Conservation (phyloP, 345 rosid genomes). For the Cardamine chenopodiifolia region DNA sequence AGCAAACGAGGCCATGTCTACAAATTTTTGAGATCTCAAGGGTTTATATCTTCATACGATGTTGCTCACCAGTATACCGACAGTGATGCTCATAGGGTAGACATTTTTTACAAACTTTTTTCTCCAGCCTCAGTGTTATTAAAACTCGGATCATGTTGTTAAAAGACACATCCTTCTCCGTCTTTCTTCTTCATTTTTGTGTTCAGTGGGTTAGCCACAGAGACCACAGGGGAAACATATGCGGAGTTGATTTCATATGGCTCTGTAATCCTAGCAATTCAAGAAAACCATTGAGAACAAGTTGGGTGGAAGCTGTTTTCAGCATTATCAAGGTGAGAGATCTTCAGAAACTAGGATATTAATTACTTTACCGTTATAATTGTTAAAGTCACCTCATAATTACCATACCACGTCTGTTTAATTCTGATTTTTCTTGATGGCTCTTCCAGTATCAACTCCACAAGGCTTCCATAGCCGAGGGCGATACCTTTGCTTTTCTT, state of each 20-base stretch:
- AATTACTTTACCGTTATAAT: neutral
- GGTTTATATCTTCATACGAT: conserved; percentile 93
- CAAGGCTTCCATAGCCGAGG: conserved; percentile 60
- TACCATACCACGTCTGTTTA: no score
- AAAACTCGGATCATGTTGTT: neutral
- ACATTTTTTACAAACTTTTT: no score
- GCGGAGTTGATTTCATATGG: conserved; percentile 99
- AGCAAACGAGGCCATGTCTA: conserved; percentile 97
- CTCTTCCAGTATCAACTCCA: conserved; percentile 60
- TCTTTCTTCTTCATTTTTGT: neutral
- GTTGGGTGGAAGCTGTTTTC: conserved; percentile 76
- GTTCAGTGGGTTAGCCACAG: conserved; percentile 95
- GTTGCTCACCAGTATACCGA: conserved; percentile 86
- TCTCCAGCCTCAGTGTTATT: conserved; percentile 1
- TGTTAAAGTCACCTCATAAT: neutral
- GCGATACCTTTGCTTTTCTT: conserved; percentile 60
- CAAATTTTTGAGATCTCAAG: conserved; percentile 92
- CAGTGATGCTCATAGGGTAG: conserved; percentile 82
- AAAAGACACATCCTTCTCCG: conserved; percentile 7
- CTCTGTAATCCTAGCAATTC: conserved; percentile 68
- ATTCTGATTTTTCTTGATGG: conserved; percentile 23
- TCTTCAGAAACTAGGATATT: neutral
- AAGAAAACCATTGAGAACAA: conserved; percentile 57
- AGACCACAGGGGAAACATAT: conserved; percentile 93
- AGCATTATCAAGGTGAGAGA: conserved; percentile 71